Evolutionary conservation across 352 stramenopile species (phyloP), one percentile per base, ranked within the genome.

Genomic region (Pythium chondricola): DNA sequence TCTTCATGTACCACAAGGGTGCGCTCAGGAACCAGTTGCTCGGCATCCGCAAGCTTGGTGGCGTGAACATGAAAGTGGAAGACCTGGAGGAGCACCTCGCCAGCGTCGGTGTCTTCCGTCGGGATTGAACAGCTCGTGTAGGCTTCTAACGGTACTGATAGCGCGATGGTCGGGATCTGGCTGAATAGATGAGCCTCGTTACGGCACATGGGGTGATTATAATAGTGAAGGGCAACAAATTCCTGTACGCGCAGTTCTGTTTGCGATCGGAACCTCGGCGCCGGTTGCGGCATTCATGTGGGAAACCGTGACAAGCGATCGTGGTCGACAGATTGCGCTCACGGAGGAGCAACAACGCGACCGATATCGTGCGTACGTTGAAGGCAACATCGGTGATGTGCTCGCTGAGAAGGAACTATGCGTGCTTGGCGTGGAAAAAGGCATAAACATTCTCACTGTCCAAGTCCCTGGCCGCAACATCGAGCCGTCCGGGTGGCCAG

Each of bases 1-100:
- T 97, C 25, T 97, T 97, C 61, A 86, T 97, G 71, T 97, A 97
- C 71, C 69, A 91, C 49, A 83, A 97, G 45, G 85, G 86, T 10
- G 56, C 68, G 18, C 73, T 97, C 17, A 69, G 88, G 70, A 95
- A 89, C 54, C 88, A 97, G 60, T 58, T 97, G 35, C 63, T 96
- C 33, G 74, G 82, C 32, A 87, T 95, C 42, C 83, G 75, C 50
- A 91, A 94, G 62, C 74, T 97, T 29, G 86, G 85, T 14, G 90
- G 87, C 25, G 62, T 90, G 26, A 65, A 91, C 55, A 95, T 93
- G 70, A 89, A 89, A 52, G 66, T 88, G 20, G 71, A 91, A 77
- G 84, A 96, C 59, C 58, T 97, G 33, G 88, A 97, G 46, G 86
- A 93, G 60, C 82, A 85, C 44, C 64, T 97, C 39, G 84, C 85